Base-by-base conservation (phyloP, 768 basidiomycete genomes). In the Lyophyllum shimeji region DNA sequence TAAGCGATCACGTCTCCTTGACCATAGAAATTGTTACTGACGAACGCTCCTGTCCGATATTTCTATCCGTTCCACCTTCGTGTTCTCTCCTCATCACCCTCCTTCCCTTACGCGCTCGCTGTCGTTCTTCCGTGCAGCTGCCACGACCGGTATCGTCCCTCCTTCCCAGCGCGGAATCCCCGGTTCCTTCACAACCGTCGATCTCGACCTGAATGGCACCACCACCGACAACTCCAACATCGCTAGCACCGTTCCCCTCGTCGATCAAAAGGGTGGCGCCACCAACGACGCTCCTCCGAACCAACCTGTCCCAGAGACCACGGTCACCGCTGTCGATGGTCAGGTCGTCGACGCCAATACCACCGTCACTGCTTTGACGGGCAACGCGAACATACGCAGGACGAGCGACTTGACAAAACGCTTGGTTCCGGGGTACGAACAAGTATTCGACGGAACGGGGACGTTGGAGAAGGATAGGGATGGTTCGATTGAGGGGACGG, bases 281-380 rank as follows among this genome's bases (percentile, higher is more conserved):
- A 56, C 57, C 1, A 60, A 60, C 27, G 64, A 65, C 29, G 55
- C 63, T 1, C 65, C 60, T 0, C 77, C 78, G 0, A 61, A 76
- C 54, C 67, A 68, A 7, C 74, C 76, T 15, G 66, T 74, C 25
- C 61, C 71, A 0, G 65, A 68, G 2, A 78, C 76, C 0, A 57
- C 61, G 1, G 66, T 82, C 52, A 80, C 79, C 29, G 79, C 78
- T 2, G 57, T 79, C 34, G 78, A 81, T 60, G 80, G 80, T 7
- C 51, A 67, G 25, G 57, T 80, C 20, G 67, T 70, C 7, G 63
- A 66, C 1, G 60, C 62, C 25, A 12, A 15, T 15, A 59, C 29
- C 7, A 47, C 60, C 9, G 59, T 55, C 24, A 47, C 46, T 57
- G 55, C 43, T 20, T 60, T 52, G 23, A 40, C 49, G 18, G 44